Base-by-base conservation (phyloP, 305 asterid species). In the Fraxinus floribunda region DNA sequence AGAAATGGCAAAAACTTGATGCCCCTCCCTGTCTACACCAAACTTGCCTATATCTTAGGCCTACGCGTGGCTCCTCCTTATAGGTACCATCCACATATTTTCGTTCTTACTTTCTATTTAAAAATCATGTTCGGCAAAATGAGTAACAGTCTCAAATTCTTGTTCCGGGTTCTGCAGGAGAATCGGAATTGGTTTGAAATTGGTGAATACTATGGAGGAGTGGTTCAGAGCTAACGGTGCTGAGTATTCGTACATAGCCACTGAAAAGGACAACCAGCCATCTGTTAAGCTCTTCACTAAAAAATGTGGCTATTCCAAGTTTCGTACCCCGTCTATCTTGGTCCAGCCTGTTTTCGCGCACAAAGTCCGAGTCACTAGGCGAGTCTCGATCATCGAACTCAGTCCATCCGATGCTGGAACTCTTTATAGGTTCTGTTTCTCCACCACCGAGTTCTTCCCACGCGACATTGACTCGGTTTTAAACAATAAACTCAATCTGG, bases 311-410 rank as follows among this genome's bases (percentile, higher is more conserved):
- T 95, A 95, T 83, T 82, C 93, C 18, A 91, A 88, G 78, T 95
- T 95, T 90, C 97, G 98, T 7, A 90, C 93, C 24, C 98, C 98
- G 1, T 64, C 93, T 6, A 91, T 95, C 44, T 71, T 95, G 34
- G 98, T 95, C 52, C 94, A 91, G 18, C 97, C 98, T 18, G 98
- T 95, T 0, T 95, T 91, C 82, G 97, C 94, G 7, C 98, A 93
- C 86, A 92, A 89, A 0, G 83, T 89, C 78, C 76, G 85, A 74
- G 77, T 20, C 64, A n/a, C 15, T 89, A 91, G 8, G 88, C 88
- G 78, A 18, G 64, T 55, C 64, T 55, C 89, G 24, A 84, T 93
- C 49, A 26, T 95, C 81, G 81, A 78, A 46, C 95, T 93, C 90
- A 20, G 41, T 62, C 78, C 90, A 22, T 18, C 82, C 73, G 97